Base-by-base conservation (phyloP, 1,284 basidiomycete genomes). In the Apiotrichum sp. region DNA sequence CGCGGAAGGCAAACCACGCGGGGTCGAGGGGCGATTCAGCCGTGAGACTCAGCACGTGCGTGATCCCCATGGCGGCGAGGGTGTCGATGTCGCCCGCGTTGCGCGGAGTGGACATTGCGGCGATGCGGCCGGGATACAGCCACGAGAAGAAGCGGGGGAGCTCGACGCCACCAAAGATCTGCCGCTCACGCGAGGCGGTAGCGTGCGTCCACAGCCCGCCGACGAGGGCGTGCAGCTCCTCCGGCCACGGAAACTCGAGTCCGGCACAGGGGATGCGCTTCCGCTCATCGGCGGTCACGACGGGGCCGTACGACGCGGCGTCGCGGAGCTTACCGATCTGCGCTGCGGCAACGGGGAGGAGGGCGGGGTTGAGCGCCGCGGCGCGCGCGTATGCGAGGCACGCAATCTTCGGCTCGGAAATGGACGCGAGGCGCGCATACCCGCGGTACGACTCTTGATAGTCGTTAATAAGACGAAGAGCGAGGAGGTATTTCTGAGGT, bases 141-240 rank as follows among this genome's bases (percentile, higher is more conserved):
- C 83, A 84, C 6, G 82, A 78, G 66, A 84, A 84, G 70, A 81
- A 83, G 5, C 83, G 78, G 35, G 82, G 82, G 3, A 84, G 71
- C 13, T 57, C 71, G 71, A n/a, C 81, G 66, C 1, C 72, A 73
- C 5, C 81, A 79, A 0, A 64, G 11, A 57, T 31, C 13, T 43
- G 36, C n/a, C 58, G 58, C 11, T 49, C 44, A 34, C 64, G 56
- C 29, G 63, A 56, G 13, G 29, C 39, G 13, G 56, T 62, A 6
- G 49, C 39, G 11, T 38, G 52, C 16, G 51, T 53, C 59, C 53
- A 63, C 34, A 64, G 10, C 62, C 62, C 31, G 41, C 33, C 32
- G n/a, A 42, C 29, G 66, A 62, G 40, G 75, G 74, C 47, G 41
- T 11, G 47, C n/a, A 83, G 68, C 14, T 64, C 64, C 8, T 47